Evolutionary conservation across 1,284 basidiomycete genomes (phyloP), one percentile per base, ranked within the genome.

Genomic region (Coniferiporia sulphurascens): DNA sequence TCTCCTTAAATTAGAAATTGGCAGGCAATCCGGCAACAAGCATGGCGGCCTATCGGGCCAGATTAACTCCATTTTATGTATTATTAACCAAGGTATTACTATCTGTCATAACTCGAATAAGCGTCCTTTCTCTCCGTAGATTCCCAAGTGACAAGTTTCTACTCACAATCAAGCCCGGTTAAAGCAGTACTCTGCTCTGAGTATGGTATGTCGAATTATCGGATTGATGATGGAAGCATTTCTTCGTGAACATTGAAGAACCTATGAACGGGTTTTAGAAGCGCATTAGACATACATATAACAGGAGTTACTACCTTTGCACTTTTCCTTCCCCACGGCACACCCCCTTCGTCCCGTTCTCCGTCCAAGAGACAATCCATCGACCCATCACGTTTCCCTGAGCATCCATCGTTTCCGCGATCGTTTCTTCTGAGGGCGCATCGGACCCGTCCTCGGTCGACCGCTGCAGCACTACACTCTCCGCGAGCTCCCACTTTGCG

Each of bases 401-500:
- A 54, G 77, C 73, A 66, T 89, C 81, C 53, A 77, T 67, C 1
- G 87, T 91, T 71, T 91, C 88, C 13, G 91, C 89, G 2, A 91
- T 78, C 0, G 88, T 89, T 71, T 92, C 89, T 66, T 89, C 84
- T 56, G 74, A 67, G 12, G 63, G 62, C 5, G 83, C 85, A 0
- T 80, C 72, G 4, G 68, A 67, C 43, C 75, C 77, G 7, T 68
- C 73, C 61, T 69, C 65, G 60, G 72, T 62, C 66, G 77, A 71
- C 61, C 76, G 68, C 56, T 74, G 63, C 5, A 89, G 69, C 54
- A 77, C 72, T 48, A 89, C 76, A 34, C 70, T 73, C 48, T 80
- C 71, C 22, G 86, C 83, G 17, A 93, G 80, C 69, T 90, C 85
- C 89, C 88, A 94, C 60, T 85, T 89, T 8, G 93, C 89, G 65